Percentiles rank a stretch among this genome's conserved stretches.
Evolutionary conservation across 2,329 filamentous ascomycete genomes (phyloP).

Genomic region (Xylariales sp.): DNA sequence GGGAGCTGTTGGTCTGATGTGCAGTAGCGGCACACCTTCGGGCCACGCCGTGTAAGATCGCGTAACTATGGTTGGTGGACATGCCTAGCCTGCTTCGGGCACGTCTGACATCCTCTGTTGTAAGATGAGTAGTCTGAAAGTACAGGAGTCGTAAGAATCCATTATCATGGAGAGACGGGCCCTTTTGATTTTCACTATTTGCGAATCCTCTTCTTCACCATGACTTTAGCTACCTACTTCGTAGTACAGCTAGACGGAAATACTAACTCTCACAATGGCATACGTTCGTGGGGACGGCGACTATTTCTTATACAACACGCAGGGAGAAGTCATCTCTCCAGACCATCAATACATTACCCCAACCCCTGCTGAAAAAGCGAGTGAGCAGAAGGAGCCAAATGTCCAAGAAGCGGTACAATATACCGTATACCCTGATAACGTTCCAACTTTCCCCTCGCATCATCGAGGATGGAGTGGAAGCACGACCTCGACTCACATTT

Average conservation of each 20-base stretch:
- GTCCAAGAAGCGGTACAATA: slow-evolving; percentile 11
- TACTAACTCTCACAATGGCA: slow-evolving; percentile 9
- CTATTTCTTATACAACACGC: slow-evolving; percentile 26
- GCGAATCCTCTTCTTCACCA: background rate
- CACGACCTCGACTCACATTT: slow-evolving; percentile 34
- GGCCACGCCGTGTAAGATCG: slow-evolving; percentile 3
- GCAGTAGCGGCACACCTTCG: slow-evolving; percentile 18
- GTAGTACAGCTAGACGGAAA: background rate
- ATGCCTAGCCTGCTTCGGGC: slow-evolving; percentile 8
- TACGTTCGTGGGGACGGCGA: slow-evolving; percentile 16
- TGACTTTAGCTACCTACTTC: background rate
- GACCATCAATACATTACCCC: slow-evolving; percentile 16
- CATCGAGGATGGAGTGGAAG: slow-evolving; percentile 44
- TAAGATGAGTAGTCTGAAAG: background rate
- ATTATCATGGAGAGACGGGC: background rate
- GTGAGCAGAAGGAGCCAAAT: slow-evolving; percentile 18
- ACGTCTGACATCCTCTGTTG: background rate
- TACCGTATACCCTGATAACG: background rate
- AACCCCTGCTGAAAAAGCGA: slow-evolving; percentile 13
- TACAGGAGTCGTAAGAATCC: background rate
- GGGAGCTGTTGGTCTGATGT: background rate
- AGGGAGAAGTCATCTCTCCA: slow-evolving; percentile 26
- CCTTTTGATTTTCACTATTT: background rate
- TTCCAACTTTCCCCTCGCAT: slow-evolving; percentile 31
- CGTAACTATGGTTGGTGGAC: slow-evolving; percentile 8